phyloP scores from a whole-genome alignment of 768 basidiomycete species.

The Suillus fuscotomentosus region DNA sequence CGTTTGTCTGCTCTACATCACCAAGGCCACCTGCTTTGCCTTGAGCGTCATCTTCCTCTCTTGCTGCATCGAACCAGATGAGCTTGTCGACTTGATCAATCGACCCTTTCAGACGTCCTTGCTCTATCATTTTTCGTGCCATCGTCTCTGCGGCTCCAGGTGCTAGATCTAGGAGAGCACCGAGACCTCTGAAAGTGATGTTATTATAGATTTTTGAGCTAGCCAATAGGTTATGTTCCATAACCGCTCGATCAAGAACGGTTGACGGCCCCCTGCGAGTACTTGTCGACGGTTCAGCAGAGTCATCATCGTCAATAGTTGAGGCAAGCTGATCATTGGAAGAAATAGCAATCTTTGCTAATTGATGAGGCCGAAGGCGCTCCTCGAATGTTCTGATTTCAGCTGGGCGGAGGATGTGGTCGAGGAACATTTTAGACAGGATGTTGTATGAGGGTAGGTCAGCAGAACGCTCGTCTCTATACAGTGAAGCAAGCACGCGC shows the following conservation, averaged over 20 bases:
- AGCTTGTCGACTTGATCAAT: conserved; percentile 96
- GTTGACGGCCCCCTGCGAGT: conserved; percentile 91
- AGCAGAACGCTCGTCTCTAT: conserved; percentile 86
- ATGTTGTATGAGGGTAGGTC: conserved; percentile 85
- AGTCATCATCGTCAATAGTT: conserved; percentile 55
- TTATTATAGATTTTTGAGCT: conserved; percentile 98
- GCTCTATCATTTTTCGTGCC: conserved; percentile 98
- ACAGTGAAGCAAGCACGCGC: conserved; percentile 87
- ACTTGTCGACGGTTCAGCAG: conserved; percentile 56
- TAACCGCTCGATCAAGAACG: conserved; percentile 94
- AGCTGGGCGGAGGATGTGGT: conserved; percentile 87
- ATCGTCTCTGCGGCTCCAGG: conserved; percentile 95
- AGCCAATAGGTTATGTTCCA: conserved; percentile 97
- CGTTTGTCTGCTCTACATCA: conserved; percentile 79
- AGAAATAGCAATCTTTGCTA: conserved; percentile 86
- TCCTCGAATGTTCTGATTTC: conserved; percentile 91
- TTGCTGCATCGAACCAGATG: conserved; percentile 87
- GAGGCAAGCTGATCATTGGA: conserved; percentile 80
- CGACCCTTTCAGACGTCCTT: conserved; percentile 86
- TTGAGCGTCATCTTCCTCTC: conserved; percentile 89
- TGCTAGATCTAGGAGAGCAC: conserved; percentile 83
- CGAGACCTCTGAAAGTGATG: conserved; percentile 93
- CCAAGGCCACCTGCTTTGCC: conserved; percentile 94
- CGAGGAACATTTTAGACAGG: conserved; percentile 97
- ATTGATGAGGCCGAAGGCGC: conserved; percentile 87